Evolutionary conservation across 106 monocot genomes (phyloP), one percentile per base, ranked within the genome.

Genomic region (Phalaenopsis equestris): DNA sequence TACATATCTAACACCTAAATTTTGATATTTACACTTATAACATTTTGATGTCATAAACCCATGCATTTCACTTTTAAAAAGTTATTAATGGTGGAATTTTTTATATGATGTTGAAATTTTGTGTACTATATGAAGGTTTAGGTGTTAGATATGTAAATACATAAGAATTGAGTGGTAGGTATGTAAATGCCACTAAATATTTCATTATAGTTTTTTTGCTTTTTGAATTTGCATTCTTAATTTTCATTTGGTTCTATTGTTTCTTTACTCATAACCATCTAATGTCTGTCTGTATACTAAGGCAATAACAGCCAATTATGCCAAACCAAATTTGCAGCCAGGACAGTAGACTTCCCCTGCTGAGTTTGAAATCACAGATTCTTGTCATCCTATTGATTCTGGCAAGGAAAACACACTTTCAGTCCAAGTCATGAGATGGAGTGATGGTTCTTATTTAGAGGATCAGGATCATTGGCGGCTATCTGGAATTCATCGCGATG

Each of bases 391-490:
- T 70, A 90, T 58, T 83, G 95, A 87, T 74, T 95, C 88, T 64
- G 86, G 84, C 68, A 86, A 88, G 75, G 92, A 95, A 79, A 99
- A 99, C 87, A 78, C 91, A 81, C 86, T 99, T 72, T 91, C 95
- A 8, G 95, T 99, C 80, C 95, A 99, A 93, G 95, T 99, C 2
- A 86, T 99, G 80, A 95, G 93, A 84, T 99, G 95, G 95, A 95
- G 99, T 86, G 93, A 99, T 80, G 99, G 99, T 72, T 90, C 99
- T 38, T 99, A 99, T 84, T 86, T 99, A 76, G 99, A 99, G 87
- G 99, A 99, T 85, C 99, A 99, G 84, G 99, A 99, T 30, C 99
- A 99, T 72, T 99, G 99, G 99, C 91, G 95, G 99, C 72, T 99
- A 48, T 99, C 99, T 84, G 99, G 99, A 78, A 99, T 99, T 90